phyloP scores from a whole-genome alignment of 2,329 filamentous ascomycete genomes.

The Sphaerostilbella broomeana region DNA sequence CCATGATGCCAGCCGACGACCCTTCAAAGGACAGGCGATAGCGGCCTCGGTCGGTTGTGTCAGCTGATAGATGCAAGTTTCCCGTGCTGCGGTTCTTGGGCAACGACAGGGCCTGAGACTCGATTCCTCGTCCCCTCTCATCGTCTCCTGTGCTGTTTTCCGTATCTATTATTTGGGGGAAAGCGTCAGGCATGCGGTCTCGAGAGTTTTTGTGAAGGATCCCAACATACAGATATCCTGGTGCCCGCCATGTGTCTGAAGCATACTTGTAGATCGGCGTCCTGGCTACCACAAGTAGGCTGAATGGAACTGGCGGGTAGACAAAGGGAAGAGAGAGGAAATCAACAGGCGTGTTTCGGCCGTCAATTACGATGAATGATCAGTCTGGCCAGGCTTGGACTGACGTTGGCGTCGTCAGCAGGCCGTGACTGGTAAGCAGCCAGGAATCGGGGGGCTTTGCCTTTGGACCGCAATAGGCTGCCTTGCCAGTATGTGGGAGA shows the following conservation, averaged over 20 bases:
- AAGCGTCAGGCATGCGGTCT: conserved; percentile 17
- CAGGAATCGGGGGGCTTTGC: too few species aligned
- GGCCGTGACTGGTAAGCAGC: conserved; percentile 1
- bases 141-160: conserved; percentile 28
- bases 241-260: conserved; percentile 37
- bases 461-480: too few species aligned
- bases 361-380: background rate
- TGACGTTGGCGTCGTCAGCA: conserved; percentile 10
- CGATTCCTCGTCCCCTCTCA: conserved; percentile 39
- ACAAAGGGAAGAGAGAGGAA: conserved; percentile 3
- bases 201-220: conserved; percentile 6
- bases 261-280: conserved; percentile 33
- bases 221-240: conserved; percentile 33
- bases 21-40: conserved; percentile 74
- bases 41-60: conserved; percentile 49
- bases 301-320: background rate
- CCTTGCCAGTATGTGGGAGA: background rate
- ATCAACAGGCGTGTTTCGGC: conserved; percentile 1
- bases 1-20: conserved; percentile 48
- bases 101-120: conserved; percentile 43
- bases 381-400: conserved; percentile 8
- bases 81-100: conserved; percentile 62
- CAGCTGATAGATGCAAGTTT: conserved; percentile 46
- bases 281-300: conserved; percentile 10
- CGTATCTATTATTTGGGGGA: conserved; percentile 23